Percentiles rank a stretch among this genome's conserved stretches.
phyloP scores from a whole-genome alignment of 2,329 filamentous ascomycete genomes.

The Hirsutella thompsonii region DNA sequence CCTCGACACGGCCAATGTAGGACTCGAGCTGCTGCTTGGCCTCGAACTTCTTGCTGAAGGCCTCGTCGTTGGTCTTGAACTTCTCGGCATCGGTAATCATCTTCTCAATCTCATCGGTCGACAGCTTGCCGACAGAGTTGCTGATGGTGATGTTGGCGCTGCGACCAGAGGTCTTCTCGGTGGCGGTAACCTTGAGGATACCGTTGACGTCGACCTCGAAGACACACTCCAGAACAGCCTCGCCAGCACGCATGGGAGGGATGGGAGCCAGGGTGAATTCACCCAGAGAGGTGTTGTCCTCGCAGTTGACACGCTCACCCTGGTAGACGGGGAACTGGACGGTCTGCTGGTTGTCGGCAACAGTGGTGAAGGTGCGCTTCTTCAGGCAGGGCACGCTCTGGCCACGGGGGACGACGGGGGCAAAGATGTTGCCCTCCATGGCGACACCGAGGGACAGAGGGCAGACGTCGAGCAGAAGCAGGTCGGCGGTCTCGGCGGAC shows the following conservation, averaged over 20 bases:
- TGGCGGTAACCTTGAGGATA: conserved; percentile 98
- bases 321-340: conserved; percentile 82
- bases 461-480: conserved; percentile 90
- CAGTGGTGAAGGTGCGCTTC: conserved; percentile 83
- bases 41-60: conserved; percentile 99
- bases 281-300: conserved; percentile 94
- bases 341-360: conserved; percentile 56
- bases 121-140: conserved; percentile 99
- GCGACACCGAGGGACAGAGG: conserved; percentile 96
- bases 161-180: conserved; percentile 96
- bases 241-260: conserved; percentile 82
- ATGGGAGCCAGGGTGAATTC: conserved; percentile 92
- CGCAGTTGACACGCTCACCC: conserved; percentile 95
- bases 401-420: conserved; percentile 75
- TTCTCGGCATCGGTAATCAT: conserved; percentile 96
- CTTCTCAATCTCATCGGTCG: conserved; percentile 85
- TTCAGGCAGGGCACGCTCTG: conserved; percentile 68
- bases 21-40: conserved; percentile 98
- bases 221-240: conserved; percentile 92
- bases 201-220: conserved; percentile 99
- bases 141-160: conserved; percentile 99
- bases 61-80: conserved; percentile 97
- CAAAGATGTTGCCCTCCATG: conserved; percentile 99
- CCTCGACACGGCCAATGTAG: conserved; percentile 97
- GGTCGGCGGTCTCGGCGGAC: conserved; percentile 84